Conservation (phyloP, 2,329 filamentous ascomycete genomes). For the Diaporthe sp. region DNA sequence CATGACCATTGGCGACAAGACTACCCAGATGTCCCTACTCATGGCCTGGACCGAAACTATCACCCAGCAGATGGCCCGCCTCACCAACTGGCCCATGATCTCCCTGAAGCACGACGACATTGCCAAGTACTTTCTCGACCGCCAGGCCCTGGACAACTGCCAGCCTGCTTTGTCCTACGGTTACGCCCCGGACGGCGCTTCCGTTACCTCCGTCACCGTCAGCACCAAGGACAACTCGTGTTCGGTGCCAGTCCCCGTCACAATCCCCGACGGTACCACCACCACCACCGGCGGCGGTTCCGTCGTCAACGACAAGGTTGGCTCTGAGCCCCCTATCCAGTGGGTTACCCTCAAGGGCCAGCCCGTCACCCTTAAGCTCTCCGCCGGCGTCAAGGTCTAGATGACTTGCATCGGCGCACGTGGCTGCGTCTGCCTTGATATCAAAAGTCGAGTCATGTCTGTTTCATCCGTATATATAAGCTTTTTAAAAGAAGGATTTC, state of each 20-base stretch:
- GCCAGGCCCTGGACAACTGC: background rate
- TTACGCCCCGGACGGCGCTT: background rate
- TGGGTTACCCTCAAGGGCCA: constrained; percentile 1
- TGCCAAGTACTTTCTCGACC: constrained; percentile 4
- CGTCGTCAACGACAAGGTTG: background rate
- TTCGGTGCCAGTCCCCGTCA: constrained; percentile 1
- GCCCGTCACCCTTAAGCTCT: constrained; percentile 5
- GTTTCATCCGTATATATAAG: too few species aligned
- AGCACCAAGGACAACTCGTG: background rate
- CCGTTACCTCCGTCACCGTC: constrained; percentile 5
- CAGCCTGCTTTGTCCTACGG: constrained; percentile 8
- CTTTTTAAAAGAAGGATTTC: too few species aligned
- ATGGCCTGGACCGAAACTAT: constrained; percentile 15
- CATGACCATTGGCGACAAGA: constrained; percentile 11
- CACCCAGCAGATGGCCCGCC: constrained; percentile 8
- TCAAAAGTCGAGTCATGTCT: background rate
- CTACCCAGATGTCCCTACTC: background rate
- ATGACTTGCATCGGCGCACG: background rate
- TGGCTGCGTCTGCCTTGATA: background rate
- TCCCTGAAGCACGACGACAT: constrained; percentile 17
- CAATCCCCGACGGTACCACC: background rate
- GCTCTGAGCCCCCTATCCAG: constrained; percentile 6
- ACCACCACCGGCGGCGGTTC: background rate
- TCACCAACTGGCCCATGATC: constrained; percentile 19
- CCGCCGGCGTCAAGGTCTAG: background rate